Base-by-base conservation (phyloP, 352 stramenopile species). In the Phytophthora palmivora region DNA sequence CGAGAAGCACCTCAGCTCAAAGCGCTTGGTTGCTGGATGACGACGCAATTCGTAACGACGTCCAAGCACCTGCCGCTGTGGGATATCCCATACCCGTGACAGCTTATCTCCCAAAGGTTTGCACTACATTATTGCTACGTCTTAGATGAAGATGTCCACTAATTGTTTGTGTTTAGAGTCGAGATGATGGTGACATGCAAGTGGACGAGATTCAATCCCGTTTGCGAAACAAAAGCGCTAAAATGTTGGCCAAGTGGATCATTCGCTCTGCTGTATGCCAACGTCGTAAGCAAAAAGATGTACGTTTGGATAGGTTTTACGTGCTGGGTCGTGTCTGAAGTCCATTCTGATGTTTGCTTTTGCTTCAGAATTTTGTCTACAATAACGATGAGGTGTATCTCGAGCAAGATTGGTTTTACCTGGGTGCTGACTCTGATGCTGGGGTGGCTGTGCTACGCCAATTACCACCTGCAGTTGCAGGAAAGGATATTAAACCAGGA, bases 321-420 rank as follows among this genome's bases (percentile, higher is more conserved):
- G 3, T 19, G n/a, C 41, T 4, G 10, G n/a, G 4, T 1, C 16
- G n/a, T 4, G 4, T 9, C 32, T 48, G 3, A 22, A 34, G 24
- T 33, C 33, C 16, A 14, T 22, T 32, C 16, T 51, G 18, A 6
- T 21, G 30, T 3, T 22, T 11, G 18, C 4, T 32, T 37, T 12
- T 22, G 24, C 24, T 6, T n/a, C 49, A 92, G 83, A 80, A 78
- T 24, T 93, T 89, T 49, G 84, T 93, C 22, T 91, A 91, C 73
- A 94, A 92, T 70, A 85, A 85, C 52, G 83, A 92, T 49, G 85
- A 94, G 59, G 72, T 94, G 14, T 94, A 87, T 54, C 55, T 94
- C 12, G 83, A 94, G 72, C 85, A 94, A 43, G 82, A 94, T 67
- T 92, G 85, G 82, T 94, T 94, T 67, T 92, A 94, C 44, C 56